Evolutionary conservation across 1,139 yeast genomes (phyloP).

Genomic region (Hemisphaericaspora xylofermentans): DNA sequence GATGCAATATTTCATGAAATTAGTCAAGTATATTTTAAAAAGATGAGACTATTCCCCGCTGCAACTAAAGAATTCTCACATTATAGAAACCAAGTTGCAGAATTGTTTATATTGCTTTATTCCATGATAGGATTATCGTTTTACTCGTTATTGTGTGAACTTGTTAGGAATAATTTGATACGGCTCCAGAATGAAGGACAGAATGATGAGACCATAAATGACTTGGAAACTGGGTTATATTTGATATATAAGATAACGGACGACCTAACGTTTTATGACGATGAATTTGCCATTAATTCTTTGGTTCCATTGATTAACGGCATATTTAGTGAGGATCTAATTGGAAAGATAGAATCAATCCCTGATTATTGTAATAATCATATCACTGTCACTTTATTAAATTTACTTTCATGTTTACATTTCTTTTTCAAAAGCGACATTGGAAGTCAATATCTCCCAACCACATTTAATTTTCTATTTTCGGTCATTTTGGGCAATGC

Average conservation of each 20-base stretch:
- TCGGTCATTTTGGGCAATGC: conserved; percentile 26
- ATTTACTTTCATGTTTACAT: conserved; percentile 47
- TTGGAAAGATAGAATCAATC: conserved; percentile 20
- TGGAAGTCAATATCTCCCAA: conserved; percentile 42
- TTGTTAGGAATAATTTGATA: conserved; percentile 30
- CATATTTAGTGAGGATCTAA: conserved; percentile 26
- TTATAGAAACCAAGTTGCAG: conserved; percentile 73
- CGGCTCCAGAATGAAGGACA: neutral
- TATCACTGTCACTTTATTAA: conserved; percentile 14
- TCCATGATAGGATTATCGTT: conserved; percentile 60
- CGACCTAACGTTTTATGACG: conserved; percentile 48
- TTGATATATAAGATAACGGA: conserved; percentile 55
- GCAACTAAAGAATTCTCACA: conserved; percentile 51
- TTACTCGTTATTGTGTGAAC: conserved; percentile 48
- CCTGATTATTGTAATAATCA: conserved; percentile 12
- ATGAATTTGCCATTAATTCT: conserved; percentile 16
- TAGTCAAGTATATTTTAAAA: conserved; percentile 61
- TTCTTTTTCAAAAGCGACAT: conserved; percentile 47
- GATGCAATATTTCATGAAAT: conserved; percentile 43
- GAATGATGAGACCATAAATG: conserved; percentile 16
- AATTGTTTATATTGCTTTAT: conserved; percentile 68
- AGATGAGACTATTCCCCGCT: conserved; percentile 38
- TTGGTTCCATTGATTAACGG: conserved; percentile 28
- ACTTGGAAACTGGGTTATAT: conserved; percentile 70
- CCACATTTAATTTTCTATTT: conserved; percentile 50